Base-by-base conservation (phyloP, 306 rosid genomes). In the Chamaecrista fasciculata region DNA sequence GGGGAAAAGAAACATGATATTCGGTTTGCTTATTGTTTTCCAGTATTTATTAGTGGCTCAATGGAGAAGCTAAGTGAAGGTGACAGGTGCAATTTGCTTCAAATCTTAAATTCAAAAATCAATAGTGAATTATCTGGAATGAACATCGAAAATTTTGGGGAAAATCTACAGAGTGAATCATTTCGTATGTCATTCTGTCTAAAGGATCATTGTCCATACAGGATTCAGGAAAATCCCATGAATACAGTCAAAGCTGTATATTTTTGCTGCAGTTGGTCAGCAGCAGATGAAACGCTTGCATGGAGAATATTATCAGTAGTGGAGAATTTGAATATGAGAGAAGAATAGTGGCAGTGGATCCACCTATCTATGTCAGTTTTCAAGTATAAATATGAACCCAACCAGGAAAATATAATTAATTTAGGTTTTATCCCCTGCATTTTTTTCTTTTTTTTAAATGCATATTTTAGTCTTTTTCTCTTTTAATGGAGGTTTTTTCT, bases 1-100 rank as follows among this genome's bases (percentile, higher is more conserved):
- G 91, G 86, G 37, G 83, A 88, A 71, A 75, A 73, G 70, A 65
- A 86, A 73, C 90, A 77, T 4, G 81, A 72, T 68, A 51, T 77
- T 65, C 64, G 62, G 72, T 81, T 79, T 70, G 85, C 84, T 39
- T 62, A 57, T 39, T 84, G 85, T 63, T 69, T 63, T 56, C 84
- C 85, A 24, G 75, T 80, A 46, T 68, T 11, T 31, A 40, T 72
- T 34, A 61, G 50, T 53, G 66, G 34, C 80, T 68, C 61, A 48
- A 61, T 51, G 69, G 81, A 76, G 64, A 23, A 29, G 53, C 19
- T 16, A 55, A 46, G 44, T 36, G 48, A 70, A 55, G 47, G 44
- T 37, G 47, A 70, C 40, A 59, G 57, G 42, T 11, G 63, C 58
- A 51, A 81, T 46, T 67, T 68, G 80, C 83, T 69, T 36, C 79